These are phyloP conservation scores for Penicillium hordei DNA, from an alignment of 2,329 filamentous ascomycete species.

Conservation along the genomic window DNA sequence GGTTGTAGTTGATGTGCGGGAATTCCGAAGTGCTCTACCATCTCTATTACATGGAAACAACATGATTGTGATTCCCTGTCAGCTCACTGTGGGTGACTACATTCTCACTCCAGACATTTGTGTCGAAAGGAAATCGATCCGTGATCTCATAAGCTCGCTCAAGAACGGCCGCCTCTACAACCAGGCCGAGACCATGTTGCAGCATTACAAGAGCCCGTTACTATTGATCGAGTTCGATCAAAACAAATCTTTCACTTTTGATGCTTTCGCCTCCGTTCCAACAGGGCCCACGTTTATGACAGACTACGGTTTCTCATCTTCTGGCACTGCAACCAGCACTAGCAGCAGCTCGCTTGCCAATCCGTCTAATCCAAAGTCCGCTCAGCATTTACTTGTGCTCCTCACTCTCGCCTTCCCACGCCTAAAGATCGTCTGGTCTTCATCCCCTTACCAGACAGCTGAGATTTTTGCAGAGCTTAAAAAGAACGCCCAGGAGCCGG, in stretches of 20 bases:
- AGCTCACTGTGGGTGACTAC: conserved; percentile 95
- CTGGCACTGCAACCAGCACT: conserved; percentile 49
- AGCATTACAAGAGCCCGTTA: conserved; percentile 86
- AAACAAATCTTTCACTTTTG: conserved; percentile 94
- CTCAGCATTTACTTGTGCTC: conserved; percentile 89
- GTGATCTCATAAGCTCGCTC: conserved; percentile 88
- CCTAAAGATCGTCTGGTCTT: conserved; percentile 90
- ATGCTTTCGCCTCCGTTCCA: conserved; percentile 56
- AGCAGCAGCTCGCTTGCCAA: conserved; percentile 63
- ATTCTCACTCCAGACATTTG: conserved; percentile 88
- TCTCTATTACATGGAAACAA: conserved; percentile 86
- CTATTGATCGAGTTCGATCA: conserved; percentile 97
- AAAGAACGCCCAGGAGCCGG: conserved; percentile 82
- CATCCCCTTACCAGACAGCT: conserved; percentile 89
- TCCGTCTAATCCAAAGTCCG: conserved; percentile 65
- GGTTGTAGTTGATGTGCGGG: conserved; percentile 91
- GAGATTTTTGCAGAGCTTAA: conserved; percentile 96
- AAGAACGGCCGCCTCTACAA: conserved; percentile 87
- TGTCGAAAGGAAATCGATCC: conserved; percentile 90
- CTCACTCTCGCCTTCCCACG: conserved; percentile 88
- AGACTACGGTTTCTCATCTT: conserved; percentile 55
- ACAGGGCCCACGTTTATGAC: conserved; percentile 41
- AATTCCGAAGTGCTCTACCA: conserved; percentile 89
- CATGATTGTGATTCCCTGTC: conserved; percentile 88
- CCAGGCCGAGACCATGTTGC: conserved; percentile 91